Evolutionary conservation across 495 filamentous ascomycete genomes (phyloP), one percentile per base, ranked within the genome.

Genomic region (Neurospora terricola): DNA sequence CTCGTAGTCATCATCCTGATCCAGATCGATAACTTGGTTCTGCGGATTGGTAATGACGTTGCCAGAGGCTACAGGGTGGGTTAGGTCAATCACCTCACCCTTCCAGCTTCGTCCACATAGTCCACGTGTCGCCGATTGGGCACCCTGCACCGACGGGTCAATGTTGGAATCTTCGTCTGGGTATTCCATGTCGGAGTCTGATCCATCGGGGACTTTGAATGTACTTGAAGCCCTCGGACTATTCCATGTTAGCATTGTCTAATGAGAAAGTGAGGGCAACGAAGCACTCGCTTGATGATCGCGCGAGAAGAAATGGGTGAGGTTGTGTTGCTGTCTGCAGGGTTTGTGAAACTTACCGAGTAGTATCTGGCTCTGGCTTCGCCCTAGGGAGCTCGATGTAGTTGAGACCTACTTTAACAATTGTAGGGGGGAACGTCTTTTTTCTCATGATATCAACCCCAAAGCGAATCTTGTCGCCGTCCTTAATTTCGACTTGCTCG

Each of bases 381-480:
- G 23, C 14, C 8, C 8, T 66, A 66, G 27, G 7, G 1, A 36
- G 5, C 2, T 69, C 36, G 6, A 59, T 36, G 34, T 74, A 78
- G 3, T 23, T 34, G 36, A 82, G 70, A 40, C 76, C 78, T 9
- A 82, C 74, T 38, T 73, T 75, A 6, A 80, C 71, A 18, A 39
- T 40, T 43, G 81, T 85, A 0, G 86, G 84, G 16, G 79, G 76
- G 38, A 83, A 87, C 2, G 75, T 76, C 30, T 83, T 72, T 23
- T 81, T 77, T 45, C 86, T 80, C 38, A 75, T 80, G 18, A 88
- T 81, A 30, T 84, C 74, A n/a, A 81, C 80, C 1, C 87, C 87
- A 45, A 88, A 86, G 36, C 79, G 78, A 21, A 88, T 72, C 0
- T 66, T 71, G 72, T 88, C 87, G 0, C 84, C 86, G 69, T 84